These are phyloP conservation scores for Colletotrichum neosansevieriae DNA, from an alignment of 2,329 filamentous ascomycete genomes.

Conservation along the genomic window DNA sequence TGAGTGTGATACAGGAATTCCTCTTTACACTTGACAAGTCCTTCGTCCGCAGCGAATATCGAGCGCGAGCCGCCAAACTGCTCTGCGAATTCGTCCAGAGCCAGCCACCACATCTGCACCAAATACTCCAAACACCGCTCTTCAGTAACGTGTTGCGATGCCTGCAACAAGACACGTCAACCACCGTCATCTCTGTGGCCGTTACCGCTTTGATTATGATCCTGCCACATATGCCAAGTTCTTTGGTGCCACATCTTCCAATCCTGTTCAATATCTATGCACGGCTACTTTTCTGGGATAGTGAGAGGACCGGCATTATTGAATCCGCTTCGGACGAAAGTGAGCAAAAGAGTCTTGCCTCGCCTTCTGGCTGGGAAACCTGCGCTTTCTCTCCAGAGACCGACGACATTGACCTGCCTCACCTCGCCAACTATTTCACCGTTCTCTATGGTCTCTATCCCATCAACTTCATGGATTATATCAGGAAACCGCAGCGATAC, in stretches of 20 bases:
- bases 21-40: conserved; percentile 74
- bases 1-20: conserved; percentile 64
- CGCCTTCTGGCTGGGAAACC: conserved; percentile 71
- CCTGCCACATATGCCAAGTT: conserved; percentile 82
- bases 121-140: conserved; percentile 77
- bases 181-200: conserved; percentile 79
- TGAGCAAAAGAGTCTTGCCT: conserved; percentile 48
- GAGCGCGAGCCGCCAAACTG: conserved; percentile 74
- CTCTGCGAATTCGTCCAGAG: conserved; percentile 79
- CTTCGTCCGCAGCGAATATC: conserved; percentile 72
- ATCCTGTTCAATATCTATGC: conserved; percentile 86
- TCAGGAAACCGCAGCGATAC: conserved; percentile 84
- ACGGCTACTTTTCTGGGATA: conserved; percentile 83
- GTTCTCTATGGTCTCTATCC: conserved; percentile 87
- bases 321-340: conserved; percentile 55
- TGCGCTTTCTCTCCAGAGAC: conserved; percentile 71
- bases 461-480: conserved; percentile 88
- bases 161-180: conserved; percentile 82
- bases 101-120: conserved; percentile 83
- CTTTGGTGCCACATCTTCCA: conserved; percentile 75
- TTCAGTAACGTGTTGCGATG: conserved; percentile 80
- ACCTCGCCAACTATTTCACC: conserved; percentile 81
- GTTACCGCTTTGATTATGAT: conserved; percentile 84
- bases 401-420: conserved; percentile 72
- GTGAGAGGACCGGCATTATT: conserved; percentile 57